Conservation (phyloP, 305 asterid genomes). For the Caryopteris hybrid region DNA sequence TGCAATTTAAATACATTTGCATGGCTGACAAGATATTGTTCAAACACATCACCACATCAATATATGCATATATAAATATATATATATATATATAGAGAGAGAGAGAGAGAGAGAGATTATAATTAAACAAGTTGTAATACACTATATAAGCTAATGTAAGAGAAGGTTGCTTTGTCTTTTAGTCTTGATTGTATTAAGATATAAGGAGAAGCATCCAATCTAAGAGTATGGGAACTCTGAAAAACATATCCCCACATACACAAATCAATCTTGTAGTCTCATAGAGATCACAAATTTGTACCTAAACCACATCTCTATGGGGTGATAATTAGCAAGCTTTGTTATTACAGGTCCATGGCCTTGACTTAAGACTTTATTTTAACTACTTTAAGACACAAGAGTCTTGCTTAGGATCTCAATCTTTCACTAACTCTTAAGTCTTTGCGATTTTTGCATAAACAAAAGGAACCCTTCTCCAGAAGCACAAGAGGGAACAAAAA, state of each 20-base stretch:
- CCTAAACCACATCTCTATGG: conserved; percentile 20
- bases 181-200: conserved; percentile 26
- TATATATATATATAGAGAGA: too few species aligned
- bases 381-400: conserved; percentile 1
- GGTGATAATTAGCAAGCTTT: background rate
- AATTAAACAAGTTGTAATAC: background rate
- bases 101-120: too few species aligned
- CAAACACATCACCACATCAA: conserved; percentile 25
- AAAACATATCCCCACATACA: conserved; percentile 41
- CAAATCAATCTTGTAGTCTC: conserved; percentile 32
- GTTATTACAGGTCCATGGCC: conserved; percentile 33
- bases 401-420: background rate
- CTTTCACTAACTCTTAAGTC: background rate
- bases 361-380: conserved; percentile 28
- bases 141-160: conserved; percentile 1
- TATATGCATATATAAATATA: too few species aligned
- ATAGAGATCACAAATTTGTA: conserved; percentile 57
- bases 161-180: conserved; percentile 44
- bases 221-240: conserved; percentile 29
- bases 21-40: conserved; percentile 30
- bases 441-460: background rate
- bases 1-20: conserved; percentile 7
- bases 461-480: background rate
- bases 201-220: conserved; percentile 32
- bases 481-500: background rate